A percentile compares a stretch with the other conserved stretches of the same genome.
Evolutionary conservation across 768 basidiomycete species (phyloP).

Genomic region (Leucosporidium scottii): DNA sequence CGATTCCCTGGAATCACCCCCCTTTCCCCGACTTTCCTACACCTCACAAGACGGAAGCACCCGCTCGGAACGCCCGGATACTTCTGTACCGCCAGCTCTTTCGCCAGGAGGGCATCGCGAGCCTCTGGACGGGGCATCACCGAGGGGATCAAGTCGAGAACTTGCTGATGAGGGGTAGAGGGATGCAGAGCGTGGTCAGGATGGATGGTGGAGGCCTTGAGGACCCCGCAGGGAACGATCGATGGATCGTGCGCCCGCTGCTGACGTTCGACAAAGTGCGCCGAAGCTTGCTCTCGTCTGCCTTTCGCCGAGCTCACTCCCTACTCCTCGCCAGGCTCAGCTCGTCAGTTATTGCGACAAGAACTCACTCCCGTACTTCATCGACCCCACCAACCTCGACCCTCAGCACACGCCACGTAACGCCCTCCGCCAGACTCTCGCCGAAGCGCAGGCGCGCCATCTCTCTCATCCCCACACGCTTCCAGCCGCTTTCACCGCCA

Average conservation of each 20-base stretch:
- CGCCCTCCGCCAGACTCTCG: not conserved
- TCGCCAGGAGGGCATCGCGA: not conserved
- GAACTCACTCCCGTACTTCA: not conserved
- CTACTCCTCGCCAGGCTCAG: not conserved
- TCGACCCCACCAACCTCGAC: slow-evolving; percentile 3
- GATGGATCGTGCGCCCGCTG: not conserved
- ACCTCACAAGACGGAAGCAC: not conserved
- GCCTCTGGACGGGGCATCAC: slow-evolving; percentile 1
- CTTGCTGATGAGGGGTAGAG: not conserved
- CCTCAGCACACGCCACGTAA: not conserved
- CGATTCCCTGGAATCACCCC: not conserved
- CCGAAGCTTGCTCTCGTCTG: no score
- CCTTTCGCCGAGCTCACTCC: not conserved
- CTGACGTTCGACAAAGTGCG: not conserved
- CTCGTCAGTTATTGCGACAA: not conserved
- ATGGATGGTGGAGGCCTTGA: not conserved
- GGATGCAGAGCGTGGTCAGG: not conserved
- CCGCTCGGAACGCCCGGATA: not conserved
- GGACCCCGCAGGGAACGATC: no score
- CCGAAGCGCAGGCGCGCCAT: not conserved
- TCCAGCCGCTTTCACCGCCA: not conserved
- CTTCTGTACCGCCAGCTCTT: not conserved
- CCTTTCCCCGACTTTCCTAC: not conserved
- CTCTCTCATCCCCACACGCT: not conserved
- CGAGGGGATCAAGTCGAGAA: slow-evolving; percentile 5